Conservation (phyloP, 2,329 filamentous ascomycete genomes). For the Nigrospora sphaerica region DNA sequence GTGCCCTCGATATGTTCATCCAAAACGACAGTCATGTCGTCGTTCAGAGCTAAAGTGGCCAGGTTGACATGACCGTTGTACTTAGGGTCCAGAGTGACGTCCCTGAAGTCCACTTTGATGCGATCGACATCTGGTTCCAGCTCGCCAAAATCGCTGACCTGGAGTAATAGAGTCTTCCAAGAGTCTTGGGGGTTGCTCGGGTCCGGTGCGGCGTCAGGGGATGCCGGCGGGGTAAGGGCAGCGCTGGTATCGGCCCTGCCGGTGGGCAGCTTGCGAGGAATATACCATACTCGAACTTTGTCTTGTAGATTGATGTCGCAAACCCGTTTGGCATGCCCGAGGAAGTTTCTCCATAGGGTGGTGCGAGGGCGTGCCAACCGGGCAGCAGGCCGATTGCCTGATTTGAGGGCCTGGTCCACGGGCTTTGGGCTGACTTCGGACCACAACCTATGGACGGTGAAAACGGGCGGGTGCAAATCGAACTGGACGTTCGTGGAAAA, state of each 20-base stretch:
- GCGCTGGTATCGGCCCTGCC: constrained; percentile 24
- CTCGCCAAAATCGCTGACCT: constrained; percentile 54
- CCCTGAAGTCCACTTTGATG: constrained; percentile 55
- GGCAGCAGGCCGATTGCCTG: constrained; percentile 50
- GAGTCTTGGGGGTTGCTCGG: constrained; percentile 15
- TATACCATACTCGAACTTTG: constrained; percentile 72
- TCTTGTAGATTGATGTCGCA: constrained; percentile 60
- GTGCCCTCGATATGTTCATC: constrained; percentile 67
- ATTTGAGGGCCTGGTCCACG: constrained; percentile 50
- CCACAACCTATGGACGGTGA: constrained; percentile 76
- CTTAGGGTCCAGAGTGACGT: constrained; percentile 65
- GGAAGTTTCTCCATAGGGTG: constrained; percentile 64
- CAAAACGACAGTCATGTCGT: constrained; percentile 71
- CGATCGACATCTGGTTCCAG: constrained; percentile 58
- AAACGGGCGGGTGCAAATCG: constrained; percentile 78
- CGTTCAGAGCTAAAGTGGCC: constrained; percentile 58
- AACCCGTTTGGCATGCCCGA: constrained; percentile 64
- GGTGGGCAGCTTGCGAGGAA: constrained; percentile 41
- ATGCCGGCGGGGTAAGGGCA: constrained; percentile 22
- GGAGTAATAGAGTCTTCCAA: constrained; percentile 47
- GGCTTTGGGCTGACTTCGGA: constrained; percentile 49
- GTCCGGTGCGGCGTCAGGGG: constrained; percentile 10
- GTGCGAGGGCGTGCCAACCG: constrained; percentile 65
- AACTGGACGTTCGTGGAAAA: constrained; percentile 62
- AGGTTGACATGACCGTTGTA: constrained; percentile 71